Evolutionary conservation across 345 rosid species (phyloP).

Genomic region (Citrus inodora): DNA sequence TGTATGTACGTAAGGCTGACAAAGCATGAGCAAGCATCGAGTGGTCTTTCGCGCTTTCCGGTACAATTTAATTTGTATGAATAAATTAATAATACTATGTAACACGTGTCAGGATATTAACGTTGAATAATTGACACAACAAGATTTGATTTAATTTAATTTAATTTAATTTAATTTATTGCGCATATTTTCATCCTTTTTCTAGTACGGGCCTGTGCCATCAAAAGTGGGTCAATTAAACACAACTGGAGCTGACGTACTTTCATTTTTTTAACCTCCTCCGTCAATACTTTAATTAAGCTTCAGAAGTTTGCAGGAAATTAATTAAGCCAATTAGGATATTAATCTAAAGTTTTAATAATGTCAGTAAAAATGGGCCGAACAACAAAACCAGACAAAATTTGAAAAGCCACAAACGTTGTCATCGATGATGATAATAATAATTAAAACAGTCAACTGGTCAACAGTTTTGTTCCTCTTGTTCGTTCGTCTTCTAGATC

Average conservation of each 20-base stretch:
- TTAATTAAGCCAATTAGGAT: not conserved
- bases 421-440: no score
- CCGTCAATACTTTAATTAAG: not conserved
- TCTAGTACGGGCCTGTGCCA: not conserved
- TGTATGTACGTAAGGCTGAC: not conserved
- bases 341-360: no score
- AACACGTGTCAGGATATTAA: not conserved
- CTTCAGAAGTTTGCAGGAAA: not conserved
- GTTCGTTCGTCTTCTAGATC: not conserved
- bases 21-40: not conserved
- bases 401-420: not conserved
- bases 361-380: no score
- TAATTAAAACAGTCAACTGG: not conserved
- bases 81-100: no score
- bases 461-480: not conserved
- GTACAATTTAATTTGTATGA: not conserved
- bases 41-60: not conserved
- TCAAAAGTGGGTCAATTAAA: not conserved
- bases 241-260: not conserved
- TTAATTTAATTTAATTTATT: no score
- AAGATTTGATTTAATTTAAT: no score
- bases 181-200: not conserved
- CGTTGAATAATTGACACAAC: not conserved
- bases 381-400: no score
- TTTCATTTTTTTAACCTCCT: not conserved